Conservation (phyloP, 768 basidiomycete species). For the Collybiopsis luxurians region DNA sequence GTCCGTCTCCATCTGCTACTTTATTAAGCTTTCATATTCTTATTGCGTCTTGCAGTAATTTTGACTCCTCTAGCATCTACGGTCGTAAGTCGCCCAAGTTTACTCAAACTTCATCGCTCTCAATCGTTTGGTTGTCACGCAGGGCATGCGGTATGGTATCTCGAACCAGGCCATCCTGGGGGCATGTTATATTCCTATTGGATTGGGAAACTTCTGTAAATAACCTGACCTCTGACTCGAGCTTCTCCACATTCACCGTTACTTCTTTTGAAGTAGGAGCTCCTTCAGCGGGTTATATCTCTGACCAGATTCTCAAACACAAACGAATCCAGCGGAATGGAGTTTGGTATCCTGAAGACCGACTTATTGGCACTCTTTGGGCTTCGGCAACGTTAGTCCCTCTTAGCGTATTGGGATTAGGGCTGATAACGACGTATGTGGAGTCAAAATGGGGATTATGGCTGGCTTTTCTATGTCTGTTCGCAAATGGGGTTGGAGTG, state of each 20-base stretch:
- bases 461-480: constrained; percentile 53
- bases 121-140: neutral
- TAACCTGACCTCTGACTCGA: constrained; percentile 14
- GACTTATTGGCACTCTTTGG: constrained; percentile 49
- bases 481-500: constrained; percentile 65
- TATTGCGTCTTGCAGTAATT: constrained; percentile 37
- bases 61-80: constrained; percentile 66
- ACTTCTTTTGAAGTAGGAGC: constrained; percentile 46
- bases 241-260: neutral
- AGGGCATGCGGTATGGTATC: constrained; percentile 60
- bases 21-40: constrained; percentile 15
- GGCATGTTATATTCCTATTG: constrained; percentile 57
- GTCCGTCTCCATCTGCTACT: constrained; percentile 22
- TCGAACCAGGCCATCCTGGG: constrained; percentile 56
- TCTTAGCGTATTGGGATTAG: constrained; percentile 44
- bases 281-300: constrained; percentile 54
- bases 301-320: constrained; percentile 48
- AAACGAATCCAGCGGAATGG: constrained; percentile 52
- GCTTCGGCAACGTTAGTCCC: constrained; percentile 51
- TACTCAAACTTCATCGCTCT: neutral
- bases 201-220: constrained; percentile 58
- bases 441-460: constrained; percentile 46
- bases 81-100: constrained; percentile 40
- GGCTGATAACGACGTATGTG: constrained; percentile 51
- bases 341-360: constrained; percentile 66